Conservation (phyloP, 768 basidiomycete species). For the Leccinum obscurum region DNA sequence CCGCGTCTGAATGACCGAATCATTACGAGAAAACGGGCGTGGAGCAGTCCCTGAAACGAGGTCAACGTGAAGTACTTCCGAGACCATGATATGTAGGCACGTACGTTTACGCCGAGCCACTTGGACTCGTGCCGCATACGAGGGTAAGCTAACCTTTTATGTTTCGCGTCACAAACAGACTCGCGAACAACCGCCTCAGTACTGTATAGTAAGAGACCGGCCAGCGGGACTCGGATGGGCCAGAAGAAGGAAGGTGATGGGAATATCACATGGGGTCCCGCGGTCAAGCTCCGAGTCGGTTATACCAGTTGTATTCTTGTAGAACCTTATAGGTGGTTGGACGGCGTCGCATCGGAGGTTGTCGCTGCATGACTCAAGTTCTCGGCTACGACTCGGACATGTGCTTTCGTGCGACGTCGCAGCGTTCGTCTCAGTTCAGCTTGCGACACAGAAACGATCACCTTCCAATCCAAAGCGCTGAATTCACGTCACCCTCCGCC, state of each 20-base stretch:
- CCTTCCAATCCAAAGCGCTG: background rate
- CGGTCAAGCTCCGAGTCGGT: background rate
- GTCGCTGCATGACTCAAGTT: background rate
- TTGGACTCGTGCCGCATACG: conserved; percentile 9
- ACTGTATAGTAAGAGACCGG: background rate
- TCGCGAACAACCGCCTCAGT: background rate
- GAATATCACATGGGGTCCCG: background rate
- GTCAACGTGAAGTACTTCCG: conserved; percentile 16
- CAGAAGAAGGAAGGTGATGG: conserved; percentile 10
- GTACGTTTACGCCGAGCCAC: conserved; percentile 7
- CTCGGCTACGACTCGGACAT: background rate
- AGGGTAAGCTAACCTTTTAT: background rate
- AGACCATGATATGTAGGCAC: conserved; percentile 8
- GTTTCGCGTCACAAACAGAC: conserved; percentile 10
- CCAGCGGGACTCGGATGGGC: background rate
- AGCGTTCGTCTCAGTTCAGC: background rate
- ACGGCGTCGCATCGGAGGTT: background rate
- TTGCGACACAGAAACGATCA: background rate
- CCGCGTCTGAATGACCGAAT: conserved; percentile 33
- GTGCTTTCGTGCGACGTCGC: background rate
- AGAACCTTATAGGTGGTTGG: background rate
- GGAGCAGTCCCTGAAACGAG: conserved; percentile 29
- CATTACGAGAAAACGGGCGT: conserved; percentile 35
- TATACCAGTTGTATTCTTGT: background rate
- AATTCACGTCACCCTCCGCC: background rate